Base-by-base conservation (phyloP, 768 basidiomycete species). In the Panellus pusillus region DNA sequence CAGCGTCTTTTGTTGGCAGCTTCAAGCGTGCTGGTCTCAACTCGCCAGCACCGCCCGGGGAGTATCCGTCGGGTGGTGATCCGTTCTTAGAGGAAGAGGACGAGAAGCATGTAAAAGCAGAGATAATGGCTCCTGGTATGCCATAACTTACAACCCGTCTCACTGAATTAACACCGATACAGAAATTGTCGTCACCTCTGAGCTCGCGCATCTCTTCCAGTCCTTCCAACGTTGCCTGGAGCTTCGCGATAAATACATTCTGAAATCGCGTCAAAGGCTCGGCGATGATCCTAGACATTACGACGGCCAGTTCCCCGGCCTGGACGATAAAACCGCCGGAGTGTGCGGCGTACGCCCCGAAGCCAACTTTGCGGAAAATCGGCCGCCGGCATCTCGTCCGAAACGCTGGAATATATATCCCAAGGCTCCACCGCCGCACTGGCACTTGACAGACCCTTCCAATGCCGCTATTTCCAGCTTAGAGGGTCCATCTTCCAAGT, bases 271-370 rank as follows among this genome's bases (percentile, higher is more conserved):
- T 4, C 97, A 99, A 68, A 80, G 93, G 49, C 82, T 98, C 3
- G 97, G 96, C 2, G 97, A 98, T 71, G 91, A 98, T 68, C 97
- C 97, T 0, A 79, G 82, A 57, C 93, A 98, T 69, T 83, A 95
- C 68, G 97, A 98, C 60, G 89, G 84, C 0, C 61, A 74, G 12
- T 94, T 95, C 65, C 72, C 74, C 4, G 87, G 89, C 13, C 72
- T 95, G 54, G 74, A 78, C n/a, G 76, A 85, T 56, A 77, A 79
- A 37, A 67, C 77, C 59, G 78, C 84, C 0, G 84, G 83, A 47
- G 83, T 89, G 3, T 79, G 79, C 19, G 84, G 91, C 9, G 78
- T 89, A 6, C 79, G 81, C 24, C 84, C 88, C 1, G 83, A 91
- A 61, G 78, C 73, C 12, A 73, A 81, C 45, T 66, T 72, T 28